phyloP scores from a whole-genome alignment of 495 filamentous ascomycete species.

The Penicillium waksmanii region DNA sequence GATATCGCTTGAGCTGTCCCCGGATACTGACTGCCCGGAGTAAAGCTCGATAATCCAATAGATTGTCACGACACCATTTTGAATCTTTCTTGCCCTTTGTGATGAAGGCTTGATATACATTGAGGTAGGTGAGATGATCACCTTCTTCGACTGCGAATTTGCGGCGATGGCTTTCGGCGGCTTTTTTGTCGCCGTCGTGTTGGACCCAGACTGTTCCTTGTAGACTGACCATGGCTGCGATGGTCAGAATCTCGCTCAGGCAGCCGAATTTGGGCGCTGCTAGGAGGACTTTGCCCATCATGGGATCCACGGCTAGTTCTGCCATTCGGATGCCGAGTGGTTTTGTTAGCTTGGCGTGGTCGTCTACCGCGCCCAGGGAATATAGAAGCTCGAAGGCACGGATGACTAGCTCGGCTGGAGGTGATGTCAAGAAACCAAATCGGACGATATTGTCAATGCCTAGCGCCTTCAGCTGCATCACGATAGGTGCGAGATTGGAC shows the following conservation, averaged over 20 bases:
- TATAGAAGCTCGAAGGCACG: conserved; percentile 89
- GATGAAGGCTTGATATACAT: conserved; percentile 89
- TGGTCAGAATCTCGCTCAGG: conserved; percentile 82
- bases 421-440: conserved; percentile 87
- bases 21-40: conserved; percentile 83
- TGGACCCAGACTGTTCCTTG: conserved; percentile 82
- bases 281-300: conserved; percentile 92
- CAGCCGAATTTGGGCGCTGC: conserved; percentile 77
- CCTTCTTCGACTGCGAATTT: conserved; percentile 94
- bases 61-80: conserved; percentile 84
- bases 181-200: conserved; percentile 74
- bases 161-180: conserved; percentile 69
- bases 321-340: conserved; percentile 91
- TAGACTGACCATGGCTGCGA: conserved; percentile 93
- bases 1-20: conserved; percentile 80
- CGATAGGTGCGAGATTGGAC: conserved; percentile 85
- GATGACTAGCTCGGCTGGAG: conserved; percentile 84
- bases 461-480: conserved; percentile 93
- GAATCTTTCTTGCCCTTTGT: conserved; percentile 83
- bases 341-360: conserved; percentile 87
- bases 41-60: conserved; percentile 84
- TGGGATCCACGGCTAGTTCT: conserved; percentile 91
- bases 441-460: conserved; percentile 95
- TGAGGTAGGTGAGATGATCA: conserved; percentile 92
- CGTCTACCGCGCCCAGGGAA: conserved; percentile 85